A percentile compares a stretch with the other conserved stretches of the same genome.
Conservation (phyloP, 2,329 filamentous ascomycete genomes). For the Talaromyces sp. region DNA sequence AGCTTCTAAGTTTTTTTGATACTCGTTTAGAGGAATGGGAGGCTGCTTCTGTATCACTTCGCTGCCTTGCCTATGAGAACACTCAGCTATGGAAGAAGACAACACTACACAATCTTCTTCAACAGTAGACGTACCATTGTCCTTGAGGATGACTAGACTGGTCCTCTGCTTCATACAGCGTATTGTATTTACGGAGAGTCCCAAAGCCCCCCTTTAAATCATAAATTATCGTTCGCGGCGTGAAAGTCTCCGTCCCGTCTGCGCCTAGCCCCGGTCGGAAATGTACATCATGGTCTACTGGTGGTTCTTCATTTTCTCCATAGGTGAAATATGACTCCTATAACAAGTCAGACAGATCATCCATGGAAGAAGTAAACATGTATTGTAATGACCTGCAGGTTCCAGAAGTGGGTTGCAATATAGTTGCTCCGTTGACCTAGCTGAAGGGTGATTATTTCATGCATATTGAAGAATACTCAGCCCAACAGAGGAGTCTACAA, state of each 20-base stretch:
- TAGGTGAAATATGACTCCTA: constrained; percentile 99
- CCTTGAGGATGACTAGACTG: constrained; percentile 35
- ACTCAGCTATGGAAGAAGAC: not conserved
- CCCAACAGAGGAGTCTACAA: not conserved
- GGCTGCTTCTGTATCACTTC: constrained; percentile 66
- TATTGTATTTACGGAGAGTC: constrained; percentile 79
- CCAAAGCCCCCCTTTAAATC: constrained; percentile 94
- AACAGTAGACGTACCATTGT: constrained; percentile 40
- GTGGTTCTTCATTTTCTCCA: constrained; percentile 59
- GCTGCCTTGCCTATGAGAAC: constrained; percentile 56
- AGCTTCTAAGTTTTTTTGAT: constrained; percentile 74
- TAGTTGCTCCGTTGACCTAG: constrained; percentile 92
- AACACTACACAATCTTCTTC: not conserved
- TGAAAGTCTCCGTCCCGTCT: constrained; percentile 86
- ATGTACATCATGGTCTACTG: constrained; percentile 79
- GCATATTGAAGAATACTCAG: constrained; percentile 56
- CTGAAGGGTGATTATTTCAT: constrained; percentile 91
- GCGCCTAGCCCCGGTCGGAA: constrained; percentile 79
- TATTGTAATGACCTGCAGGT: constrained; percentile 64
- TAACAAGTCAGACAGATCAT: constrained; percentile 14
- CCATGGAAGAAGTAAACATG: not conserved
- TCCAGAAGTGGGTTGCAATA: constrained; percentile 95
- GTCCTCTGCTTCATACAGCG: constrained; percentile 67
- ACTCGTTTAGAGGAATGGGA: constrained; percentile 66
- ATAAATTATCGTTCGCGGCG: constrained; percentile 87